phyloP scores from a whole-genome alignment of 2,329 filamentous ascomycete species.

The Fusarium anthophilum region DNA sequence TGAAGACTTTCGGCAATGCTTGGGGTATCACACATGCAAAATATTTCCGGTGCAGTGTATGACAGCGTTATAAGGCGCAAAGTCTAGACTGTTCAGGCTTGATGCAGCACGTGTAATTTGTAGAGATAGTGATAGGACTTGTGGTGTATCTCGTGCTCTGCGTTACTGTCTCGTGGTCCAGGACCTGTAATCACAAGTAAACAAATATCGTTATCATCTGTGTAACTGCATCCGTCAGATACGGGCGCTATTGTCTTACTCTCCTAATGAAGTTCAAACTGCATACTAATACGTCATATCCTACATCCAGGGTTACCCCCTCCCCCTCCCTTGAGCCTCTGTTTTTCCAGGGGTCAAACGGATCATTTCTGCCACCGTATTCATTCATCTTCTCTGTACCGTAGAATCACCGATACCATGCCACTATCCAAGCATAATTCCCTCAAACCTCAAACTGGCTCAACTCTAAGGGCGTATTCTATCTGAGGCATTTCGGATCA shows the following conservation, averaged over 20 bases:
- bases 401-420: constrained; percentile 29
- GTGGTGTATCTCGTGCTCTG: background rate
- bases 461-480: background rate
- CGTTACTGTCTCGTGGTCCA: constrained; percentile 3
- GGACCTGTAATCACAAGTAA: background rate
- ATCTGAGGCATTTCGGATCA: constrained; percentile 2
- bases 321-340: constrained; percentile 5
- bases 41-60: background rate
- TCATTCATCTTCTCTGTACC: background rate
- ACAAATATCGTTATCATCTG: background rate
- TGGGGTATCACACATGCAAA: background rate
- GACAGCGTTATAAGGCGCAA: background rate
- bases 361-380: constrained; percentile 24
- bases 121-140: background rate
- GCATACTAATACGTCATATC: constrained; percentile 32
- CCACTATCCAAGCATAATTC: constrained; percentile 11
- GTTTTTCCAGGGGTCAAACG: constrained; percentile 20
- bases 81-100: background rate
- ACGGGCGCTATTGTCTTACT: constrained; percentile 4
- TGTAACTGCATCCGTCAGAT: background rate
- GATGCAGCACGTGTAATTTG: constrained; percentile 21
- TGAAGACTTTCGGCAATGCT: constrained; percentile 14
- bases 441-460: background rate
- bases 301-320: background rate
- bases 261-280: constrained; percentile 9